These are phyloP conservation scores for Cyberlindnera mrakii DNA, from an alignment of 805 yeast genomes.

Conservation along the genomic window DNA sequence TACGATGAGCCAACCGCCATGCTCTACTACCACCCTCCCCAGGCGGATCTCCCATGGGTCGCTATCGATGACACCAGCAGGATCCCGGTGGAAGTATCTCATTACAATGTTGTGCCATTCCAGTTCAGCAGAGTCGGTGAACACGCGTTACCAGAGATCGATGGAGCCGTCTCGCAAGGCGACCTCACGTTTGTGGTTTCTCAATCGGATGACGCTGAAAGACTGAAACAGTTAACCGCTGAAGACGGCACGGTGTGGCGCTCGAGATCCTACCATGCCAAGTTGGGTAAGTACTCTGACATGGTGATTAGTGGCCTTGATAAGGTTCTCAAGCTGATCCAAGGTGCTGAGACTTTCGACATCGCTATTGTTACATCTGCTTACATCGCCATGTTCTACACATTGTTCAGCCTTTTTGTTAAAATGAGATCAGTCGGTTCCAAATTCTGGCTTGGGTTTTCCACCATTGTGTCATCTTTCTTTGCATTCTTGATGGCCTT, in stretches of 20 bases:
- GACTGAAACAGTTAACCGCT: slow-evolving; percentile 14
- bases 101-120: slow-evolving; percentile 47
- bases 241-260: slow-evolving; percentile 53
- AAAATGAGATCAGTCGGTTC: slow-evolving; percentile 79
- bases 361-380: slow-evolving; percentile 73
- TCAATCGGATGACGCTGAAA: slow-evolving; percentile 8
- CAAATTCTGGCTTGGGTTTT: slow-evolving; percentile 78
- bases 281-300: slow-evolving; percentile 51
- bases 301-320: slow-evolving; percentile 35
- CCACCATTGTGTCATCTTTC: slow-evolving; percentile 71
- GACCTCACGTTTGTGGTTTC: slow-evolving; percentile 33
- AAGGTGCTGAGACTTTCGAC: slow-evolving; percentile 82
- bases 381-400: slow-evolving; percentile 82
- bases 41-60: slow-evolving; percentile 37
- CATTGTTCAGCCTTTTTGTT: slow-evolving; percentile 64
- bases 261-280: slow-evolving; percentile 46
- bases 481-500: slow-evolving; percentile 82
- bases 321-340: slow-evolving; percentile 40
- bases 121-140: slow-evolving; percentile 44
- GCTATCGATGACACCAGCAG: slow-evolving; percentile 36
- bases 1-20: slow-evolving; percentile 25
- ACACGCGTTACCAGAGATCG: slow-evolving; percentile 35
- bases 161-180: slow-evolving; percentile 33
- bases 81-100: slow-evolving; percentile 34
- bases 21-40: slow-evolving; percentile 32